Conservation (phyloP, 1,284 basidiomycete genomes). For the Ustilago loliicola region DNA sequence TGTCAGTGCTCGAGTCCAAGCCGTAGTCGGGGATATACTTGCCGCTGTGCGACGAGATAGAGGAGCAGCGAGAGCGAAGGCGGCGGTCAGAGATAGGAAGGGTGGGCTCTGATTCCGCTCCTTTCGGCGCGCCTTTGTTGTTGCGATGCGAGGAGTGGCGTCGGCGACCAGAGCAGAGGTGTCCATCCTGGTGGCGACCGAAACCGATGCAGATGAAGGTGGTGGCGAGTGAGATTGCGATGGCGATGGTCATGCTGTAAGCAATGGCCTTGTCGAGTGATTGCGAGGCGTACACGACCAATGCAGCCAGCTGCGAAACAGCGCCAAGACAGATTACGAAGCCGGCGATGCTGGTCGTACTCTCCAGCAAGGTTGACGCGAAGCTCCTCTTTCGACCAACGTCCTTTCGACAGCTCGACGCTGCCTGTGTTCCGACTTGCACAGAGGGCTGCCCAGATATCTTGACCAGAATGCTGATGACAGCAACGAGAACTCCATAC, state of each 20-base stretch:
- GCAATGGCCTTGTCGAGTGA: not conserved
- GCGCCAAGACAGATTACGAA: slow-evolving; percentile 12
- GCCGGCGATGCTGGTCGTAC: not conserved
- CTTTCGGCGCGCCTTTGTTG: not conserved
- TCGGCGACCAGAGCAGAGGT: not conserved
- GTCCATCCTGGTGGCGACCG: not conserved
- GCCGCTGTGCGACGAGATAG: slow-evolving; percentile 18
- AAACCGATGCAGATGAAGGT: not conserved
- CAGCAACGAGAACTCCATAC: slow-evolving; percentile 22
- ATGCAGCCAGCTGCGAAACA: not conserved
- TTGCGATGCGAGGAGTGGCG: not conserved
- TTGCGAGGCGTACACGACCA: slow-evolving; percentile 1
- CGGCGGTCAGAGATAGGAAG: slow-evolving; percentile 6
- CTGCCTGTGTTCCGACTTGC: not conserved
- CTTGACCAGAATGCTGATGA: slow-evolving; percentile 14
- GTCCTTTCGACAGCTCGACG: not conserved
- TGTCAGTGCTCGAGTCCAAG: slow-evolving; percentile 29
- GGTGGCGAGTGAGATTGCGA: not conserved
- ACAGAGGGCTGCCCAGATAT: not conserved
- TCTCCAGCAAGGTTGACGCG: not conserved
- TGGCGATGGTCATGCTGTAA: not conserved
- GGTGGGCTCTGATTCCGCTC: not conserved
- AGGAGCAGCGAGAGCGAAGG: not conserved
- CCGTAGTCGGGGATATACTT: slow-evolving; percentile 23
- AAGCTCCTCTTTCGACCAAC: not conserved